Conservation (phyloP, 805 yeast genomes). For the Candida vaughaniae region DNA sequence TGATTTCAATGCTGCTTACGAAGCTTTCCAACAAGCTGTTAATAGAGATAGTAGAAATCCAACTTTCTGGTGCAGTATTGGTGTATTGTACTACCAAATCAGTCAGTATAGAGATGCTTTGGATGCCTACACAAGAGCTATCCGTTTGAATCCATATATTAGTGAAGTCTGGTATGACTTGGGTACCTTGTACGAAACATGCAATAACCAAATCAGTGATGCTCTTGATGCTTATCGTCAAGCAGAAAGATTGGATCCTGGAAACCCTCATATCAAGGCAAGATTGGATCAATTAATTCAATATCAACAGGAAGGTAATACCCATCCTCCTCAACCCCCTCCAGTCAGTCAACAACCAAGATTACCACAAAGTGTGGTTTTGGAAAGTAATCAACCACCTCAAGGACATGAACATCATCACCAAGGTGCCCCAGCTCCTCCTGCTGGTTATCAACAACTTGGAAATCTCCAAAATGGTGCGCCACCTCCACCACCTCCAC, state of each 20-base stretch:
- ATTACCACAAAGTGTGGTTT: constrained; percentile 64
- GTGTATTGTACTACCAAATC: constrained; percentile 94
- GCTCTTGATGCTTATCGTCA: constrained; percentile 96
- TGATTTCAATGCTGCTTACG: constrained; percentile 94
- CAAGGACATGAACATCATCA: constrained; percentile 18
- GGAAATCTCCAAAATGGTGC: constrained; percentile 3
- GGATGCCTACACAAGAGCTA: constrained; percentile 97
- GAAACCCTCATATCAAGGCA: constrained; percentile 90
- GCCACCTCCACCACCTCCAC: constrained; percentile 9
- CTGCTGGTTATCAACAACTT: constrained; percentile 4
- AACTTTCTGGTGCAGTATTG: constrained; percentile 95
- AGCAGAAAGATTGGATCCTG: constrained; percentile 93
- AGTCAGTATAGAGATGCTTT: constrained; percentile 95
- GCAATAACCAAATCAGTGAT: constrained; percentile 92
- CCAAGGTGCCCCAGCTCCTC: constrained; percentile 3
- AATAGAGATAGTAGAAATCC: constrained; percentile 96
- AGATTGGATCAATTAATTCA: constrained; percentile 82
- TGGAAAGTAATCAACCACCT: constrained; percentile 39
- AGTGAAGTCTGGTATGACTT: constrained; percentile 98
- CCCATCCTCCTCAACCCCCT: constrained; percentile 65
- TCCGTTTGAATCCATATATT: constrained; percentile 90
- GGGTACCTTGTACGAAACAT: constrained; percentile 95
- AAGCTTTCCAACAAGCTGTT: constrained; percentile 98
- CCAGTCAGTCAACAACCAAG: constrained; percentile 62
- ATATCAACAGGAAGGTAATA: constrained; percentile 67